Base-by-base conservation (phyloP, 768 basidiomycete species). In the Mycena alexandri region DNA sequence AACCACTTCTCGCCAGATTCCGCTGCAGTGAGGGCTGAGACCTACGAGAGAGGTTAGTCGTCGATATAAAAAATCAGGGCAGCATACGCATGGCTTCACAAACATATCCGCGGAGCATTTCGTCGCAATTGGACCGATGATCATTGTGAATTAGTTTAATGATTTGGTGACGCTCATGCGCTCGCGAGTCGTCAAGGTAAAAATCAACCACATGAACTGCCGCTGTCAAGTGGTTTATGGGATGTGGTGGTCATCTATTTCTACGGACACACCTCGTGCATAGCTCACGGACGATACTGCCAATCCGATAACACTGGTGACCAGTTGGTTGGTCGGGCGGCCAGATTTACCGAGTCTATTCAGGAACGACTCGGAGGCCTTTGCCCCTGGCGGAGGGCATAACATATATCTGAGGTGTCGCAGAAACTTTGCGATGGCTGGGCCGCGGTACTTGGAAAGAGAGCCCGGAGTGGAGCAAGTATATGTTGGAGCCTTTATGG, bases 121-220 rank as follows among this genome's bases (percentile, higher is more conserved):
- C 77, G 14, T 69, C 71, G 59, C 79, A 80, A 24, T 74, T 63
- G 5, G 70, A 36, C 34, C 34, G 50, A 63, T 82, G 80, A 9
- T 72, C 72, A 22, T 73, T 72, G 22, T 76, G 67, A 2, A 78
- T 73, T 0, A 86, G 76, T 54, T 75, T 64, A 25, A 81, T 47
- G 38, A 87, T 82, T 22, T 81, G 79, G 0, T 71, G 77, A 11
- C 78, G 74, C 64, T 86, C 83, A 36, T 74, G 75, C 8, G 77
- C 77, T 12, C 78, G 79, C 25, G 70, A 73, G 43, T 82, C 81
- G 50, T 82, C 81, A 16, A 89, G 75, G 74, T 86, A 88, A 76
- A 87, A 87, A 67, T 87, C 82, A 46, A 89, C 73, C n/a, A 87
- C 80, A 53, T 85, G 77, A 7, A 82, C 79, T 11, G 80, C 79